Evolutionary conservation across 768 basidiomycete genomes (phyloP), one percentile per base, ranked within the genome.

Genomic region (Jaapia argillacea): DNA sequence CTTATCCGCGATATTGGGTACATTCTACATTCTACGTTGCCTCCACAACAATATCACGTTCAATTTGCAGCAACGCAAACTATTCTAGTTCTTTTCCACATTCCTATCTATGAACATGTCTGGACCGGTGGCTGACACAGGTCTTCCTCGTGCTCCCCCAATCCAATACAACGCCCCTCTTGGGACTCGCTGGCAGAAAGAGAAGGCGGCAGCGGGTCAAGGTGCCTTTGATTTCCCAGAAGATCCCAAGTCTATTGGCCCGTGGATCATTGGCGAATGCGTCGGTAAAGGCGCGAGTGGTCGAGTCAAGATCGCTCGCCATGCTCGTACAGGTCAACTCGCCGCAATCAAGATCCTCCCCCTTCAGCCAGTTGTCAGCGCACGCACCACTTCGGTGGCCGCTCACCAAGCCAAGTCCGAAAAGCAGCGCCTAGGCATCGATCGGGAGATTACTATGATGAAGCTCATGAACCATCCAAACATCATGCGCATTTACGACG

Each of bases 391-490:
- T 16, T 81, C 83, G 45, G 59, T 81, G 48, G 73, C 74, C 4
- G 76, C 78, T 28, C 75, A 77, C 51, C 71, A 75, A 48, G 81
- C 75, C 3, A 85, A 83, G 63, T 74, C 75, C 2, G 85, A 90
- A 49, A 89, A 88, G 60, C 79, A 82, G 49, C 76, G 84, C 46
- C 74, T 93, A 38, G 85, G 87, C 3, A 84, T 97, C 47, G 91
- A 96, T 59, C 70, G 89, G 49, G 93, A 98, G 62, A 94, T 98
- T 48, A 89, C 87, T 44, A 92, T 97, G 81, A 94, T 98, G 93
- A 98, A 97, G 62, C 83, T 97, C 53, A 92, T 98, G 81, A 88
- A 93, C 56, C 93, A 98, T 58, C 93, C 91, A 1, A 96, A 96
- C 63, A 90, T 98, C 54, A 78, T 97, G 70, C 80, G 85, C 48